These are phyloP conservation scores for Sarocladium kiliense DNA, from an alignment of 2,329 filamentous ascomycete genomes.

Conservation along the genomic window DNA sequence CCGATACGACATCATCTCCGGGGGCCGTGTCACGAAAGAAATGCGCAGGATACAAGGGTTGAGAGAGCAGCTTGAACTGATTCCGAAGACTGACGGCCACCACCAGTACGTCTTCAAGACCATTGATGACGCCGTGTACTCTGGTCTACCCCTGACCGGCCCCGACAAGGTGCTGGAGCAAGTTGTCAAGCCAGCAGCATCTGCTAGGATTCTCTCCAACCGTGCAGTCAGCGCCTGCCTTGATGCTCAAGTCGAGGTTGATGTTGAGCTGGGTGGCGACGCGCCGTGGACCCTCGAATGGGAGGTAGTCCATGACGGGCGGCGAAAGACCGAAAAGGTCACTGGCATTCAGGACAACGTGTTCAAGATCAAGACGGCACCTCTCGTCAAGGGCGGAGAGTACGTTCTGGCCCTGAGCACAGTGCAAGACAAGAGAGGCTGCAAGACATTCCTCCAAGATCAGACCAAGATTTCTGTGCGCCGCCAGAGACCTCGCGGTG, in stretches of 20 bases:
- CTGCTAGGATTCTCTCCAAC: conserved; percentile 61
- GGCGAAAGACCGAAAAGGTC: conserved; percentile 64
- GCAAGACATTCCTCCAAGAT: conserved; percentile 80
- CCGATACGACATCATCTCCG: conserved; percentile 64
- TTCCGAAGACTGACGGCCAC: conserved; percentile 72
- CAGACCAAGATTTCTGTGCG: conserved; percentile 77
- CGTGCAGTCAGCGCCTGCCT: conserved; percentile 66
- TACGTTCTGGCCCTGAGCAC: conserved; percentile 83
- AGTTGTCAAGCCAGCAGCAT: conserved; percentile 87
- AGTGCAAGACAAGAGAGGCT: conserved; percentile 80
- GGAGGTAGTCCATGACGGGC: conserved; percentile 86
- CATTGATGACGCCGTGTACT: conserved; percentile 80
- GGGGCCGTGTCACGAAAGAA: conserved; percentile 42
- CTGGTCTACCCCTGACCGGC: conserved; percentile 55
- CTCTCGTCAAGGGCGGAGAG: conserved; percentile 76
- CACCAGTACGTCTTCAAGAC: conserved; percentile 83
- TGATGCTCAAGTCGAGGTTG: conserved; percentile 70
- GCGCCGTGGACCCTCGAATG: conserved; percentile 87
- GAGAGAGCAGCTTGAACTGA: conserved; percentile 78
- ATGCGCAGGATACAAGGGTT: conserved; percentile 61
- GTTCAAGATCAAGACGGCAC: conserved; percentile 70
- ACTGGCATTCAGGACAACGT: conserved; percentile 56
- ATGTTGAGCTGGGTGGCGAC: conserved; percentile 74
- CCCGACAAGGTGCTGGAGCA: conserved; percentile 68
- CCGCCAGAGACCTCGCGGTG: conserved; percentile 79